These are phyloP conservation scores for Stagonosporopsis vannaccii DNA, from an alignment of 2,329 filamentous ascomycete species.

Conservation along the genomic window DNA sequence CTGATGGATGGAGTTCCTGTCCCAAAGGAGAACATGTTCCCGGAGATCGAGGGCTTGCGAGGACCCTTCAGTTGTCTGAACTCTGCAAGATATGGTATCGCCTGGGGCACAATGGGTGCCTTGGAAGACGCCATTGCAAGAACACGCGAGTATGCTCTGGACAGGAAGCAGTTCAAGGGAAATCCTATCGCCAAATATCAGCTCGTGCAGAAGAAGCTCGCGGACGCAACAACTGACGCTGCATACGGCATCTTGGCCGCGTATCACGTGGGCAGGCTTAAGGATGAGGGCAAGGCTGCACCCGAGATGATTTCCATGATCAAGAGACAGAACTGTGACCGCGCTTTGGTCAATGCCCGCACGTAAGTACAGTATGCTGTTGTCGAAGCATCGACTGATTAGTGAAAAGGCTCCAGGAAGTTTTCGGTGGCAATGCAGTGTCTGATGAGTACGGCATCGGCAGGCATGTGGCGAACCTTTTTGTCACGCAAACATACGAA, in stretches of 20 bases:
- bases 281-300: slow-evolving; percentile 85
- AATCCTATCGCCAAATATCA: slow-evolving; percentile 97
- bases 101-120: slow-evolving; percentile 91
- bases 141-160: slow-evolving; percentile 85
- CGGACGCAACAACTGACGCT: slow-evolving; percentile 89
- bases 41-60: slow-evolving; percentile 81
- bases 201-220: slow-evolving; percentile 96
- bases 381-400: slow-evolving; percentile 20
- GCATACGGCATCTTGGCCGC: slow-evolving; percentile 90
- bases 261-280: slow-evolving; percentile 88
- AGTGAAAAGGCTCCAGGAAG: slow-evolving; percentile 75
- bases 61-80: slow-evolving; percentile 96
- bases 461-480: slow-evolving; percentile 92
- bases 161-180: slow-evolving; percentile 93
- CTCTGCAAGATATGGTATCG: slow-evolving; percentile 90
- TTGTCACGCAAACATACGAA: slow-evolving; percentile 97
- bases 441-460: slow-evolving; percentile 97
- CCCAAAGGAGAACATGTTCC: slow-evolving; percentile 91
- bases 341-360: slow-evolving; percentile 80
- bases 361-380: slow-evolving; percentile 52
- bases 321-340: slow-evolving; percentile 97
- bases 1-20: slow-evolving; percentile 92
- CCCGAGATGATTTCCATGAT: slow-evolving; percentile 98
- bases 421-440: slow-evolving; percentile 97
- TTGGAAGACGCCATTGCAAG: slow-evolving; percentile 88